Percentiles rank a stretch among this genome's conserved stretches.
phyloP scores from a whole-genome alignment of 1,139 yeast genomes.

The Scheffersomyces stambukii region DNA sequence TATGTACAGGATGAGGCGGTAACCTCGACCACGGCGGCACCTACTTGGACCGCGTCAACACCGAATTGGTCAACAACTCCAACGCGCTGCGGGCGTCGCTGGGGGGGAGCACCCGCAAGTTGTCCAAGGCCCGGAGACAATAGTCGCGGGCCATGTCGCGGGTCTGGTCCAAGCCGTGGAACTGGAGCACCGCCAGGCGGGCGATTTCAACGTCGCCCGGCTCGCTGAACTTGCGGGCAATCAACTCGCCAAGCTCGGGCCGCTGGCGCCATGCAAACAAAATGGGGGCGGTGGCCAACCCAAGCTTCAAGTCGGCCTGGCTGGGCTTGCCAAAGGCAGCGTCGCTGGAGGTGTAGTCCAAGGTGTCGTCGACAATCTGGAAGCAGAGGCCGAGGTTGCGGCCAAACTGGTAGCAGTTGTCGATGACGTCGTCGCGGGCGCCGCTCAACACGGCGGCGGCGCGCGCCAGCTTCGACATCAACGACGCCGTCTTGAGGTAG shows the following conservation, averaged over 20 bases:
- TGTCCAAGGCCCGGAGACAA: constrained; percentile 68
- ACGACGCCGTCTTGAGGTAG: constrained; percentile 88
- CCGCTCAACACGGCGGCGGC: constrained; percentile 94
- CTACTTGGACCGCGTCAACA: constrained; percentile 74
- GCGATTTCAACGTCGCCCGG: constrained; percentile 85
- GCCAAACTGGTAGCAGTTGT: constrained; percentile 86
- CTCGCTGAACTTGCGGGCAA: constrained; percentile 73
- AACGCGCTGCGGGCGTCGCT: constrained; percentile 88
- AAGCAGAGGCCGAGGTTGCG: constrained; percentile 91
- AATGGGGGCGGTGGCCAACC: constrained; percentile 96
- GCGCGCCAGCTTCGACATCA: constrained; percentile 92
- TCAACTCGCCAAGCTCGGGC: constrained; percentile 80
- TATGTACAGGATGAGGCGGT: constrained; percentile 4
- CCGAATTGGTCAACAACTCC: constrained; percentile 77
- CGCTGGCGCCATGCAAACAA: constrained; percentile 88
- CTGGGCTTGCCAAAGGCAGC: constrained; percentile 88
- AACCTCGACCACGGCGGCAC: too few relatives aligned
- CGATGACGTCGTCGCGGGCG: constrained; percentile 67
- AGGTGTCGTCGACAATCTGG: constrained; percentile 94
- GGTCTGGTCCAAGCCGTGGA: constrained; percentile 76
- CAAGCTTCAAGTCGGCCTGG: constrained; percentile 89
- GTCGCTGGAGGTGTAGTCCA: constrained; percentile 87
- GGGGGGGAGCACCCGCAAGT: constrained; percentile 73
- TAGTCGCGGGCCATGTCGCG: constrained; percentile 72
- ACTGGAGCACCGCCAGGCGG: constrained; percentile 63